Base-by-base conservation (phyloP, 164 flowering plant genomes). In the Aristolochia contorta region DNA sequence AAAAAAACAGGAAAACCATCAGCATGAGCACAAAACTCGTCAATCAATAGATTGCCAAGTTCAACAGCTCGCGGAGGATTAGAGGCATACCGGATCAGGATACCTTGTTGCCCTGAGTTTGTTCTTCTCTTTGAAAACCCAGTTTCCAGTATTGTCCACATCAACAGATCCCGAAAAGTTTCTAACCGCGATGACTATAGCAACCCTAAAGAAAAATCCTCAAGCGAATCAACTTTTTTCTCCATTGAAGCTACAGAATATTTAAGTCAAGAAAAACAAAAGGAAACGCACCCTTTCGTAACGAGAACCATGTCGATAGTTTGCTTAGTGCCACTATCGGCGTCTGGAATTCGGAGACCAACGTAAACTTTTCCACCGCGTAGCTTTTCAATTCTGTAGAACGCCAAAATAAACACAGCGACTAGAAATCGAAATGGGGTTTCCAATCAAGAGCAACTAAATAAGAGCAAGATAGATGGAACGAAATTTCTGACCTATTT, bases 281-380 rank as follows among this genome's bases (percentile, higher is more conserved):
- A 19, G 22, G 14, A 33, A 47, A 19, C 41, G 47, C 54, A 71
- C 74, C 61, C 77, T 75, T 80, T 77, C 20, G 86, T 76, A 66
- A 91, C 80, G 22, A 85, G 82, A 65, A 91, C 95, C 57, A 83
- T 60, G 62, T 91, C 96, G 56, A 92, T 74, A 56, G 69, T 79
- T 67, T 78, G 84, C 20, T 82, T 77, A 1, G 86, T 62, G 62
- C 81, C 85, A 1, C 88, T 71, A 50, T 87, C 97, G 13, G 82
- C 70, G 72, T 92, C 98, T 0, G 97, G 98, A 70, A 93, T 87
- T 65, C 82, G 84, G 65, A 89, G 87, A 8, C 96, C 98, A 12
- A 78, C 77, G 65, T 79, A 84, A 1, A 71, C 90, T 59, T 81
- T 93, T n/a, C 97, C 98, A 33, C 82, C 89, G 60, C 78, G 82